These are phyloP conservation scores for Macrolepiota fuliginosa DNA, from an alignment of 768 basidiomycete genomes.

Conservation along the genomic window DNA sequence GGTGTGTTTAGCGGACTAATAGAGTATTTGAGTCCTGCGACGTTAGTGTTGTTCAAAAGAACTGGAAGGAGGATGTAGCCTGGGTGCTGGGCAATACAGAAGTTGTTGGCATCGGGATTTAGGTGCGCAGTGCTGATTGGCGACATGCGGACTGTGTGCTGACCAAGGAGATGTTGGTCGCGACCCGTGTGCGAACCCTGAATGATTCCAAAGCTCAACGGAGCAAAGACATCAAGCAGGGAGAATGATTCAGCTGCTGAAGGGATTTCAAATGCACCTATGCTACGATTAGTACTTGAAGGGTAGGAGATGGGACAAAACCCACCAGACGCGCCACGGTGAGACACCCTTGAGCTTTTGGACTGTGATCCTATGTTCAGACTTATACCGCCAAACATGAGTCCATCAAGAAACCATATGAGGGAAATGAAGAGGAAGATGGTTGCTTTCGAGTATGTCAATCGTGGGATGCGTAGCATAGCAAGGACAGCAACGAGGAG, in stretches of 20 bases:
- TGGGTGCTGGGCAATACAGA: conserved; percentile 60
- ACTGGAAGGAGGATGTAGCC: conserved; percentile 72
- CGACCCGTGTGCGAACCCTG: conserved; percentile 36
- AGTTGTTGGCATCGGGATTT: conserved; percentile 72
- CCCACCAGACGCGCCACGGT: conserved; percentile 17
- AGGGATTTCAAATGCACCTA: conserved; percentile 34
- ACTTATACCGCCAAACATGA: conserved; percentile 71
- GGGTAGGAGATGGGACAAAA: neutral
- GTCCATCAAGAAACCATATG: conserved; percentile 62
- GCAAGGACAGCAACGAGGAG: conserved; percentile 55
- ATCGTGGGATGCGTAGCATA: conserved; percentile 69
- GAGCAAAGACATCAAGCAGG: conserved; percentile 46
- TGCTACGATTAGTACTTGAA: conserved; percentile 3
- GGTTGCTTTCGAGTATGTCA: conserved; percentile 63
- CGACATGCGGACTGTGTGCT: conserved; percentile 90
- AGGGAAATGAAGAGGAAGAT: conserved; percentile 60
- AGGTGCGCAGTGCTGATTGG: conserved; percentile 92
- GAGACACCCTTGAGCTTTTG: conserved; percentile 18
- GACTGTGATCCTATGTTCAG: conserved; percentile 35
- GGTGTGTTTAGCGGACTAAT: conserved; percentile 60
- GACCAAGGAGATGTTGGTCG: conserved; percentile 65
- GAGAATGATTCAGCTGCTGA: conserved; percentile 45
- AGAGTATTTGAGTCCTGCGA: conserved; percentile 69
- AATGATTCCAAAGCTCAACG: conserved; percentile 51
- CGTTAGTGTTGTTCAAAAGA: conserved; percentile 87